Conservation (phyloP, 1,284 basidiomycete genomes). For the Fomitopsis schrenkii region DNA sequence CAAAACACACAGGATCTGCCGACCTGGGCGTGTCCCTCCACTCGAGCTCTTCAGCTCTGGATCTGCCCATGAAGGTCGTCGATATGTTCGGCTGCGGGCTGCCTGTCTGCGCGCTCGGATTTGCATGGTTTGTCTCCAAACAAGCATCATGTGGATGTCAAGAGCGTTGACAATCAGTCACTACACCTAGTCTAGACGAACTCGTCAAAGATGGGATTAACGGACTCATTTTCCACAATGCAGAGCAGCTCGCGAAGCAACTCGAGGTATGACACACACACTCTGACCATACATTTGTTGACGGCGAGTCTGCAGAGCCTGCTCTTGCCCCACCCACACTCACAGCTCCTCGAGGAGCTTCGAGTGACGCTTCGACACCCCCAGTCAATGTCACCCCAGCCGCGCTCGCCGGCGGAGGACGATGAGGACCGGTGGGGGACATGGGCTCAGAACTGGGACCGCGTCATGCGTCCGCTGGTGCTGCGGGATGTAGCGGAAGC, state of each 20-base stretch:
- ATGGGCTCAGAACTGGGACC: constrained; percentile 86
- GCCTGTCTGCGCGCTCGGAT: constrained; percentile 89
- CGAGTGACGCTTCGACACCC: constrained; percentile 36
- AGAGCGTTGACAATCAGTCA: neutral
- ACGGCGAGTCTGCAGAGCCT: constrained; percentile 23
- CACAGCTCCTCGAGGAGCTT: constrained; percentile 45
- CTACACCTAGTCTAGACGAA: constrained; percentile 66
- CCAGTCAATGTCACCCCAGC: constrained; percentile 1
- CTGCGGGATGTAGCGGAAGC: constrained; percentile 37
- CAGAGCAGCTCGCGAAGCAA: constrained; percentile 67
- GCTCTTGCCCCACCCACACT: constrained; percentile 58
- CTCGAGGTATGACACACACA: constrained; percentile 53
- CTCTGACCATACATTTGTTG: neutral
- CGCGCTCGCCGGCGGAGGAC: constrained; percentile 13
- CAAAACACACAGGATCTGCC: constrained; percentile 64
- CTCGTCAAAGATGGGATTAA: constrained; percentile 83
- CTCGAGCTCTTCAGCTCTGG: constrained; percentile 84
- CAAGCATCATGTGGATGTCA: neutral
- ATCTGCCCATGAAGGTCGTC: constrained; percentile 99
- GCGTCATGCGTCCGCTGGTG: constrained; percentile 60
- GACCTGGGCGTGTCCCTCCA: constrained; percentile 93
- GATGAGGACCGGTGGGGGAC: constrained; percentile 59
- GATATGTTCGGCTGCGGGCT: constrained; percentile 98
- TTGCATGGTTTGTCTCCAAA: constrained; percentile 60
- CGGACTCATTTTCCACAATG: constrained; percentile 74